phyloP scores from a whole-genome alignment of 257 asterid species.

The Anisodus acutangulus region DNA sequence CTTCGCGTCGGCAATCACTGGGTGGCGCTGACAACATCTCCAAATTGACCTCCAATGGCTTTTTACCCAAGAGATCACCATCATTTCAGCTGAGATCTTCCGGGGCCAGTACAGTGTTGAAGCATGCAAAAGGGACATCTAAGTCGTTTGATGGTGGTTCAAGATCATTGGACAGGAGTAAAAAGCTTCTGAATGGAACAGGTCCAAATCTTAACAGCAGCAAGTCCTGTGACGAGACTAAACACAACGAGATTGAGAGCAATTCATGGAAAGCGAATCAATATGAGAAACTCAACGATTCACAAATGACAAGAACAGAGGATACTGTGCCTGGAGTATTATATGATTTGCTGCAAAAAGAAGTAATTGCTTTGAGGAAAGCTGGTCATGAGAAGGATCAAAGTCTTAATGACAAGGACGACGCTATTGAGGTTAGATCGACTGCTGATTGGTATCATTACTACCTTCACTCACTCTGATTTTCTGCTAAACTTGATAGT shows the following conservation, averaged over 20 bases:
- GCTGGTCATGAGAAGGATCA: slow-evolving; percentile 96
- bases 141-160: slow-evolving; percentile 98
- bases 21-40: too few relatives aligned
- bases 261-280: slow-evolving; percentile 67
- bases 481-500: background rate
- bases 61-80: too few relatives aligned
- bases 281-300: slow-evolving; percentile 65
- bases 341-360: slow-evolving; percentile 86
- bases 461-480: background rate
- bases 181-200: slow-evolving; percentile 78
- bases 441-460: slow-evolving; percentile 9
- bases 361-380: slow-evolving; percentile 84
- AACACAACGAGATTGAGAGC: slow-evolving; percentile 64
- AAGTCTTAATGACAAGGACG: slow-evolving; percentile 96
- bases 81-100: slow-evolving; percentile 57
- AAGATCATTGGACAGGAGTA: slow-evolving; percentile 78
- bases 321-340: slow-evolving; percentile 83
- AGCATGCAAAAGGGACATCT: slow-evolving; percentile 97
- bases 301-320: slow-evolving; percentile 62
- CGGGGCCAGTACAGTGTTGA: slow-evolving; percentile 83
- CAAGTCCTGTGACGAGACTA: slow-evolving; percentile 87
- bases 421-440: slow-evolving; percentile 81
- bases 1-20: too few relatives aligned
- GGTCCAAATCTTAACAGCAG: slow-evolving; percentile 90
- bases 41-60: too few relatives aligned